Conservation (phyloP, 2,329 filamentous ascomycete genomes). For the Penicillium sp. region DNA sequence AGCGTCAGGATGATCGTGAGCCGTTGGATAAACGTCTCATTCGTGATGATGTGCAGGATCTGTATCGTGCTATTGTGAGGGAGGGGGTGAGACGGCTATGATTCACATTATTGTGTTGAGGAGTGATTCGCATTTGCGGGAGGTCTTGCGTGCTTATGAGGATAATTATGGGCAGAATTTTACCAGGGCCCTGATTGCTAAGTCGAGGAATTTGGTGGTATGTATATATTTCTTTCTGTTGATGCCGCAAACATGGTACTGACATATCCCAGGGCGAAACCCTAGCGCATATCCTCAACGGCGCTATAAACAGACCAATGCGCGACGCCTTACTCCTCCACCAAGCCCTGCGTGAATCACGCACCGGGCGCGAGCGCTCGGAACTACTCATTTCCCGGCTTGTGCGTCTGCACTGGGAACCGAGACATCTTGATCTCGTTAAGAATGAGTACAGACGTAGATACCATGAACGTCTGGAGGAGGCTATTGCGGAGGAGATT, state of each 20-base stretch:
- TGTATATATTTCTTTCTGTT: constrained; percentile 40
- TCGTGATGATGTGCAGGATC: constrained; percentile 67
- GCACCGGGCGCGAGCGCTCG: constrained; percentile 69
- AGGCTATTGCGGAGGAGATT: constrained; percentile 74
- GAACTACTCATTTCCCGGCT: constrained; percentile 86
- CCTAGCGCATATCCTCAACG: constrained; percentile 91
- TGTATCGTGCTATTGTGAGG: constrained; percentile 65
- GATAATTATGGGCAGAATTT: constrained; percentile 74
- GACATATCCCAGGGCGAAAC: constrained; percentile 71
- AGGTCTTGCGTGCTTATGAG: constrained; percentile 77
- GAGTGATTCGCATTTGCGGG: constrained; percentile 76
- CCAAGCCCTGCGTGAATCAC: constrained; percentile 77
- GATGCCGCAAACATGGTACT: not conserved
- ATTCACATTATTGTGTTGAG: constrained; percentile 77
- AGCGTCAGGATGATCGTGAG: constrained; percentile 77
- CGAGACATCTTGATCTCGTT: constrained; percentile 72
- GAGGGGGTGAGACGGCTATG: constrained; percentile 88
- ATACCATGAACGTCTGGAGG: constrained; percentile 71
- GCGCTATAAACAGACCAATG: constrained; percentile 91
- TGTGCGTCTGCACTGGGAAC: constrained; percentile 90
- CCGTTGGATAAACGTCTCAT: constrained; percentile 61
- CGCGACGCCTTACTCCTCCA: constrained; percentile 87
- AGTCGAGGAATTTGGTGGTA: constrained; percentile 90
- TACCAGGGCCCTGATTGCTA: constrained; percentile 78
- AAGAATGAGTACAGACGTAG: constrained; percentile 77